Evolutionary conservation across 768 basidiomycete genomes (phyloP), one percentile per base, ranked within the genome.

Genomic region (Pleurotus platypus): DNA sequence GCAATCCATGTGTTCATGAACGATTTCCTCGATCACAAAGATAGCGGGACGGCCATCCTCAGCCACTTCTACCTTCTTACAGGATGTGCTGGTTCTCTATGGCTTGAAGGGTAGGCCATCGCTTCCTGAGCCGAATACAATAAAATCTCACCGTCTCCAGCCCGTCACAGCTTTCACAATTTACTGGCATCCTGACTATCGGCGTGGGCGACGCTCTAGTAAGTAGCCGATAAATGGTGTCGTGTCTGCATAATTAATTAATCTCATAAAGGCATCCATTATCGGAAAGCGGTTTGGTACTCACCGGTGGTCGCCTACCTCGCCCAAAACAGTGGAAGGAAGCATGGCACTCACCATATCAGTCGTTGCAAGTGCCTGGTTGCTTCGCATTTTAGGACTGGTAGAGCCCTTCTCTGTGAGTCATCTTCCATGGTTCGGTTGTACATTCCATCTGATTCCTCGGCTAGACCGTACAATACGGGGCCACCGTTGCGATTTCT

Each of bases 11-110:
- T 98, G 56, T 99, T 99, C 72, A 86, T 99, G 85, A 91, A 90
- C 73, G 97, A 99, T 69, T 99, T 99, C 67, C 76, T 98, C 69
- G 97, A 99, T 73, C 81, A 88, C 64, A 92, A 92, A 73, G 97
- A 99, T 71, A 82, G 87, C 49, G 97, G 97, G 2, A 96, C 95
- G 9, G 97, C 94, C 24, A 95, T 99, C 63, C 71, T 99, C 62
- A 95, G 94, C 65, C 97, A 99, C 72, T 99, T 99, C 68, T 99
- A 98, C 73, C 75, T 99, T 46, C 76, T 99, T 54, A 95, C 93
- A 0, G 97, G 97, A 2, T 98, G 96, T 70, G 95, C 97, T 5
- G 87, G 90, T 6, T 87, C 91, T 13, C 69, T 98, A 18, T 99
- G 97, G 97, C 81, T 99, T 49, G 97, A 98, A 75, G 91, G 92